Conservation (phyloP, 2,329 filamentous ascomycete species). For the Talaromyces amestolkiae region DNA sequence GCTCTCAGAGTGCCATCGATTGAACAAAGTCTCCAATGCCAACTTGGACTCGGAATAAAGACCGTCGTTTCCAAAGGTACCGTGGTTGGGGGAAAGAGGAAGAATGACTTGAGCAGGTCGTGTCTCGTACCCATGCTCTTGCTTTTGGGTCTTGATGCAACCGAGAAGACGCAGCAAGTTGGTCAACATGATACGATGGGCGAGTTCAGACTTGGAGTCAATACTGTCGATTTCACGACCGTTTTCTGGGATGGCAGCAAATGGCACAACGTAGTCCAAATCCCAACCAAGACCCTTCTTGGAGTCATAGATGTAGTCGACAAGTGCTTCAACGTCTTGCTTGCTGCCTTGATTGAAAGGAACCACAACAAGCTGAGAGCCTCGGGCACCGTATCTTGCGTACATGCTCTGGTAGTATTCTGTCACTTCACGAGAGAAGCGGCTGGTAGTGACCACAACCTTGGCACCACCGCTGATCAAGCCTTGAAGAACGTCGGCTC, state of each 20-base stretch:
- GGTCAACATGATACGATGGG: constrained; percentile 98
- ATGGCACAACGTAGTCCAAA: constrained; percentile 91
- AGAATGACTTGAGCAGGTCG: constrained; percentile 95
- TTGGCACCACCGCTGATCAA: constrained; percentile 95
- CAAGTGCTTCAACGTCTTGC: constrained; percentile 89
- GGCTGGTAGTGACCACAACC: constrained; percentile 92
- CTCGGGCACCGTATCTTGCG: constrained; percentile 84
- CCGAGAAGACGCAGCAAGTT: constrained; percentile 91
- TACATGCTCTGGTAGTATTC: constrained; percentile 99
- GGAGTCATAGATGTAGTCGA: constrained; percentile 93
- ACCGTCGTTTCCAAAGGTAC: constrained; percentile 96
- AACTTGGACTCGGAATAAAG: constrained; percentile 98
- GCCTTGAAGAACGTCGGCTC: constrained; percentile 92
- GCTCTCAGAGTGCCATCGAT: constrained; percentile 95
- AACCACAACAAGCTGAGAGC: constrained; percentile 94
- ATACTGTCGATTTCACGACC: constrained; percentile 95
- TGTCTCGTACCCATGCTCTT: constrained; percentile 83
- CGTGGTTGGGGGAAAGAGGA: constrained; percentile 94
- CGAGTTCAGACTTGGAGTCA: constrained; percentile 95
- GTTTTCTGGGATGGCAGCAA: constrained; percentile 96
- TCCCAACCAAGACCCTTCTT: constrained; percentile 99
- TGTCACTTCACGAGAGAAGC: constrained; percentile 94
- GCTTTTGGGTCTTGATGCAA: constrained; percentile 86
- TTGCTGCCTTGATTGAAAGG: constrained; percentile 99
- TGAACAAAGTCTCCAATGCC: constrained; percentile 94